A percentile compares a stretch with the other conserved stretches of the same genome.
Conservation (phyloP, 2,329 filamentous ascomycete genomes). For the Penicillium sp. region DNA sequence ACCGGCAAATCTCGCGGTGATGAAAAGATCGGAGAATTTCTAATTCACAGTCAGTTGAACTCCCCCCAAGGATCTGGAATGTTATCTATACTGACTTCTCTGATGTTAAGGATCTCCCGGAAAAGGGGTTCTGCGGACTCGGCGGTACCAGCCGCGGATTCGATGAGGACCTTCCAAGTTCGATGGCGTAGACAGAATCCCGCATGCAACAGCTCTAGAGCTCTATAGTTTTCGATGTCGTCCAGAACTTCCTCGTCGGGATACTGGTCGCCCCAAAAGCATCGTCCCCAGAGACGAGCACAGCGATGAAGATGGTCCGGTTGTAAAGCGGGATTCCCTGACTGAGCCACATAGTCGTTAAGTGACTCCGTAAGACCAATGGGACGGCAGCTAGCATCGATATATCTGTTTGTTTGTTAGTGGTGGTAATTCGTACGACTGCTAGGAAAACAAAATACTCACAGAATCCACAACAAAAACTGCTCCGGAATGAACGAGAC, state of each 20-base stretch:
- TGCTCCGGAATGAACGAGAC: slow-evolving; percentile 40
- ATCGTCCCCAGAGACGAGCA: slow-evolving; percentile 38
- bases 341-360: slow-evolving; percentile 35
- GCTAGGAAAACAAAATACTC: slow-evolving; percentile 10
- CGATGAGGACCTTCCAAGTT: slow-evolving; percentile 32
- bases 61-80: background rate
- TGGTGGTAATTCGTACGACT: background rate
- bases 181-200: slow-evolving; percentile 32
- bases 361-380: slow-evolving; percentile 34
- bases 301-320: slow-evolving; percentile 37
- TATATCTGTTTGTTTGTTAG: slow-evolving; percentile 24
- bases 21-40: slow-evolving; percentile 40
- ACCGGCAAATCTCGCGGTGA: slow-evolving; percentile 35
- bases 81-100: slow-evolving; percentile 23
- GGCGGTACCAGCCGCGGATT: slow-evolving; percentile 14
- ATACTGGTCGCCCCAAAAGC: slow-evolving; percentile 39
- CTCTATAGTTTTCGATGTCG: slow-evolving; percentile 41
- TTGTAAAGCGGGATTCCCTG: slow-evolving; percentile 32
- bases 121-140: slow-evolving; percentile 24
- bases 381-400: slow-evolving; percentile 31
- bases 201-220: slow-evolving; percentile 34
- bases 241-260: slow-evolving; percentile 40
- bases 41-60: slow-evolving; percentile 12
- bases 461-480: slow-evolving; percentile 39
- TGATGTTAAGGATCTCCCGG: slow-evolving; percentile 27